phyloP scores from a whole-genome alignment of 2,329 filamentous ascomycete species.

The Xylariomycetidae sp. region DNA sequence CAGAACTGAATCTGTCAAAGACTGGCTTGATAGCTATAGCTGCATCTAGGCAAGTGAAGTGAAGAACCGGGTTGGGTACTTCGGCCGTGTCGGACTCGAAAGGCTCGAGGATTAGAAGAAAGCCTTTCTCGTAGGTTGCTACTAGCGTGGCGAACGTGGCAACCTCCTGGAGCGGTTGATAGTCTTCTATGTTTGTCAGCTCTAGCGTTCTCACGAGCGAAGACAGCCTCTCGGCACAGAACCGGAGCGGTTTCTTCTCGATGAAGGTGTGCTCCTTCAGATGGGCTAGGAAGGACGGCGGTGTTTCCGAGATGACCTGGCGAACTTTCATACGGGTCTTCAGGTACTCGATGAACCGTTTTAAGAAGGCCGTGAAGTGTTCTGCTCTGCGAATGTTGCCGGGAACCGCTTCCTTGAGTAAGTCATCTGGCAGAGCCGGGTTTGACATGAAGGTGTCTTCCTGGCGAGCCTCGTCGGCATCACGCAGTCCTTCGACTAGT shows the following conservation, averaged over 20 bases:
- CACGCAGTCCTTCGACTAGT: conserved; percentile 82
- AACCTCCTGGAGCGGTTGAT: conserved; percentile 92
- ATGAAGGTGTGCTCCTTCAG: conserved; percentile 96
- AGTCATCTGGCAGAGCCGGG: conserved; percentile 86
- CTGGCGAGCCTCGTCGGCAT: conserved; percentile 80
- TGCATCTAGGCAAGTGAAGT: conserved; percentile 94
- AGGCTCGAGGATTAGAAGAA: conserved; percentile 92
- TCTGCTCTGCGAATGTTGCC: conserved; percentile 95
- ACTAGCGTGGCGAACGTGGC: conserved; percentile 95
- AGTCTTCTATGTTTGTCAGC: conserved; percentile 96
- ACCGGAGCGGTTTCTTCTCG: conserved; percentile 88
- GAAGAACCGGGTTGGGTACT: conserved; percentile 92
- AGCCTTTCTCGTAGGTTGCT: conserved; percentile 94
- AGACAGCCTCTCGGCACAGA: conserved; percentile 90
- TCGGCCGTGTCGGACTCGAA: conserved; percentile 94
- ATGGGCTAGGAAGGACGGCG: conserved; percentile 86
- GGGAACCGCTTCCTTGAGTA: conserved; percentile 91
- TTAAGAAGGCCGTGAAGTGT: conserved; percentile 91
- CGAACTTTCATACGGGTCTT: conserved; percentile 98
- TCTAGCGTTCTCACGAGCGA: conserved; percentile 93
- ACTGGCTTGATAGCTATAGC: conserved; percentile 98
- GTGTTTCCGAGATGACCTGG: conserved; percentile 95
- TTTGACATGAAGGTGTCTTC: conserved; percentile 98
- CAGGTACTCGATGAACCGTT: conserved; percentile 94
- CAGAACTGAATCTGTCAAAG: conserved; percentile 94